Evolutionary conservation across 1,284 basidiomycete genomes (phyloP).

Genomic region (Ustilago trichophora): DNA sequence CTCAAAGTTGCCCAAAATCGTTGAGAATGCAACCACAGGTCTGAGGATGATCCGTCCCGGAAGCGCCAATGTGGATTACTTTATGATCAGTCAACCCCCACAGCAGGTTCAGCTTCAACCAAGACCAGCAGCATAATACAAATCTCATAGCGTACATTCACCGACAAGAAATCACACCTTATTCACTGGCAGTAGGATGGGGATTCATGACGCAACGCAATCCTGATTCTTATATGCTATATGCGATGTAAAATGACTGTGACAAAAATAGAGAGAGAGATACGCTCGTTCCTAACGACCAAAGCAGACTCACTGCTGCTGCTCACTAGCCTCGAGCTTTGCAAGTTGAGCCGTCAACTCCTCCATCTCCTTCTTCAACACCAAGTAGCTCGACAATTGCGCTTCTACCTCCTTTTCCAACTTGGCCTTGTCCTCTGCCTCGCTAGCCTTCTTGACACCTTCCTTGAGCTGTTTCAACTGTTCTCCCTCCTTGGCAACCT

Average conservation of each 20-base stretch:
- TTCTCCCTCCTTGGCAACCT: constrained; percentile 54
- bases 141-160: no score
- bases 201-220: no score
- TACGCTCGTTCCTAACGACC: no score
- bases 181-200: no score
- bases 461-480: constrained; percentile 53
- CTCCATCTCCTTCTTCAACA: constrained; percentile 39
- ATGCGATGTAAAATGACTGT: no score
- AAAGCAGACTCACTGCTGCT: constrained; percentile 8
- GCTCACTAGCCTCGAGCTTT: constrained; percentile 29
- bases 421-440: constrained; percentile 50
- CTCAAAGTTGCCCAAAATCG: constrained; percentile 23
- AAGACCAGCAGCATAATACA: no score
- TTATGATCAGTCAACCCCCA: constrained; percentile 9
- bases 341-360: constrained; percentile 31
- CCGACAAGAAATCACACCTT: no score
- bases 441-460: constrained; percentile 31
- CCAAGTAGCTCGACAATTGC: constrained; percentile 22
- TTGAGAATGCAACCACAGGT: no score
- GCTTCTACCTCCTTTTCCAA: constrained; percentile 29
- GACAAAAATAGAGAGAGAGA: no score
- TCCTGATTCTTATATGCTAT: no score
- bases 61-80: constrained; percentile 11
- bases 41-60: no score
- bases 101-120: constrained; percentile 6